phyloP scores from a whole-genome alignment of 495 filamentous ascomycete species.

The Elasticomyces elasticus region DNA sequence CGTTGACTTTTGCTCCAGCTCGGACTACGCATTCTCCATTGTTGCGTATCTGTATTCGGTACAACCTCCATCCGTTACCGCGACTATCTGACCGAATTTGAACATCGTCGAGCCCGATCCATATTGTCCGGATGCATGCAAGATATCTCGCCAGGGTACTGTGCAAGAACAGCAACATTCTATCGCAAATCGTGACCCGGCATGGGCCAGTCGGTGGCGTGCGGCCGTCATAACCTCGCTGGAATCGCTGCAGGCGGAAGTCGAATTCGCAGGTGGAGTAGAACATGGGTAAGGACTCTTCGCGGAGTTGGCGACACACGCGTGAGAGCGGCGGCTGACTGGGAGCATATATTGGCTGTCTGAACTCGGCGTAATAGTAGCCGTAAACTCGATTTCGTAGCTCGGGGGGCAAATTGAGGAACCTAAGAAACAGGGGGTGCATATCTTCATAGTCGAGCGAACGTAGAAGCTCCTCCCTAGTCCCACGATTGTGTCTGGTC shows the following conservation, averaged over 20 bases:
- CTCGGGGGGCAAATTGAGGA: conserved; percentile 8
- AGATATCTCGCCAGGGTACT: not conserved
- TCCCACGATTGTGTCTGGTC: not conserved
- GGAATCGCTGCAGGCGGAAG: not conserved
- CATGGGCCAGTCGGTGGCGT: not conserved
- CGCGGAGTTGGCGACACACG: not conserved
- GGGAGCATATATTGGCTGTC: not conserved
- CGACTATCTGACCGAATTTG: not conserved
- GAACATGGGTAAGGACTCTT: conserved; percentile 9
- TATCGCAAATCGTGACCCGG: not conserved
- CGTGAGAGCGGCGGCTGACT: conserved; percentile 6
- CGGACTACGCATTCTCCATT: not conserved
- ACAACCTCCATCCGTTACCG: not conserved
- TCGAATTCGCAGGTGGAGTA: conserved; percentile 1
- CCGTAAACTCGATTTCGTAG: conserved; percentile 3
- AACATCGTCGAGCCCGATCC: not conserved
- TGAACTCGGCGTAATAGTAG: not conserved
- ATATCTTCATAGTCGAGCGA: not conserved
- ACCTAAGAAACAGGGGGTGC: not conserved
- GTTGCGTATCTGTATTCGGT: not conserved
- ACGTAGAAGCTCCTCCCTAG: not conserved
- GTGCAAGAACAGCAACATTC: not conserved
- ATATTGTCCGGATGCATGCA: not conserved
- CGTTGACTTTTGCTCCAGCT: not conserved
- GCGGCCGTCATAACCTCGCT: not conserved